Base-by-base conservation (phyloP, 306 rosid genomes). In the Malus fusca region DNA sequence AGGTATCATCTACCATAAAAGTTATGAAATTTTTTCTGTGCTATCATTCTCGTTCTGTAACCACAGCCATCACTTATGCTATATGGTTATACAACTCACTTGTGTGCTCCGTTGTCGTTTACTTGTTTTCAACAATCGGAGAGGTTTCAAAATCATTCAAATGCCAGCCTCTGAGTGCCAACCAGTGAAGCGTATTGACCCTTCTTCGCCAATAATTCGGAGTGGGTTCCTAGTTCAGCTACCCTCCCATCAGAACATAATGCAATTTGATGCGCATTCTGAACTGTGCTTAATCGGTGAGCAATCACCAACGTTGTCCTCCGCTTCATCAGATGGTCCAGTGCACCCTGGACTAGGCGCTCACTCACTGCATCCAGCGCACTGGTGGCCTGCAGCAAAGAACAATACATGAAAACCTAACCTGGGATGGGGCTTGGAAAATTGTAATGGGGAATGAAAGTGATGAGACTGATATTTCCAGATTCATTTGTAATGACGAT, bases 231-330 rank as follows among this genome's bases (percentile, higher is more conserved):
- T 21, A 89, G 87, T 81, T 95, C 97, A 10, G 85, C 82, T 68
- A 95, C 64, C 85, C 64, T 83, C 53, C 97, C 97, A 21, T 85
- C 89, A 3, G 95, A 88, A 70, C 91, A 88, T 31, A 88, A 65
- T 48, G 97, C 98, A 78, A 95, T 92, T 84, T 88, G 96, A 84
- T 90, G 87, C 44, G 98, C 97, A 78, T 85, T 92, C 79, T 92
- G 97, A 40, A 95, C 96, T 0, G 98, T 90, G 88, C 97, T 95
- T 80, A 95, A 83, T 56, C 96, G 85, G 76, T 95, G 99, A 68
- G 97, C 99, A 77, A 92, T 88, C 51, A 95, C 99, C 85, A 92
- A 79, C 3, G 97, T 95, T 28, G 97, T 95, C 81, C 98, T 88
- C 23, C 84, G 91, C 87, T 88, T 90, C 97, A 95, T 92, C 80